Percentiles rank a stretch among this genome's conserved stretches.
Conservation (phyloP, 2,329 filamentous ascomycete species). For the Paradendryphiella salina region DNA sequence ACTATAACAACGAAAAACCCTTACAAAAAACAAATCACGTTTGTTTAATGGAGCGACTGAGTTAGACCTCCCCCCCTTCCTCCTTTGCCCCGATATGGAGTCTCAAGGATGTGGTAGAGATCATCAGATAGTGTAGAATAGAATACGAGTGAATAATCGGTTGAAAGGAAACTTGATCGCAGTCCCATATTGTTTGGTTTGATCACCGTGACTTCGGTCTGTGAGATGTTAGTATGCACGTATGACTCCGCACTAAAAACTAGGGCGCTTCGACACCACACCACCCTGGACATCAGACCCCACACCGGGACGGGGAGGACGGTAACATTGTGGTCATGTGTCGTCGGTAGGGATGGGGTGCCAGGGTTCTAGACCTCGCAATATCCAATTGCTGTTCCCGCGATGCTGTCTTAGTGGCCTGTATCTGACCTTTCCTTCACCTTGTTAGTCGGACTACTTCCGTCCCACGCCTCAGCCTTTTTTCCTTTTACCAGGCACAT, state of each 20-base stretch:
- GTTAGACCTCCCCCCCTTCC: constrained; percentile 42
- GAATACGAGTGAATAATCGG: constrained; percentile 9
- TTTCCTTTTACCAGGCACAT: no score
- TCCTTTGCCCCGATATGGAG: constrained; percentile 19
- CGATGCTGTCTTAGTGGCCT: no score
- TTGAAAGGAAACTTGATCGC: constrained; percentile 2
- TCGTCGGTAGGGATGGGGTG: no score
- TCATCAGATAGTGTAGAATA: constrained; percentile 42
- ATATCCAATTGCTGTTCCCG: no score
- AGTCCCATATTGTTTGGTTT: neutral
- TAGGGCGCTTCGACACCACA: neutral
- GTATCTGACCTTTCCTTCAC: no score
- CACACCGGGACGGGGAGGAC: no score
- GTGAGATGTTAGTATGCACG: neutral
- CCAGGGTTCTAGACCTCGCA: no score
- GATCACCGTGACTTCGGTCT: neutral
- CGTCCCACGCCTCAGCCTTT: no score
- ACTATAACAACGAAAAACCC: constrained; percentile 39
- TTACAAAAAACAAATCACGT: constrained; percentile 40
- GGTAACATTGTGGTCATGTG: no score
- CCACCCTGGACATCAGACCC: neutral
- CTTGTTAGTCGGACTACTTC: no score
- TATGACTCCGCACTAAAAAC: neutral
- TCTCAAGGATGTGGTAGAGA: constrained; percentile 37
- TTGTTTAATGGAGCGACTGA: constrained; percentile 37